Evolutionary conservation across 192 early-diverging fungal species (phyloP).

Genomic region (Linnemannia hyalina): DNA sequence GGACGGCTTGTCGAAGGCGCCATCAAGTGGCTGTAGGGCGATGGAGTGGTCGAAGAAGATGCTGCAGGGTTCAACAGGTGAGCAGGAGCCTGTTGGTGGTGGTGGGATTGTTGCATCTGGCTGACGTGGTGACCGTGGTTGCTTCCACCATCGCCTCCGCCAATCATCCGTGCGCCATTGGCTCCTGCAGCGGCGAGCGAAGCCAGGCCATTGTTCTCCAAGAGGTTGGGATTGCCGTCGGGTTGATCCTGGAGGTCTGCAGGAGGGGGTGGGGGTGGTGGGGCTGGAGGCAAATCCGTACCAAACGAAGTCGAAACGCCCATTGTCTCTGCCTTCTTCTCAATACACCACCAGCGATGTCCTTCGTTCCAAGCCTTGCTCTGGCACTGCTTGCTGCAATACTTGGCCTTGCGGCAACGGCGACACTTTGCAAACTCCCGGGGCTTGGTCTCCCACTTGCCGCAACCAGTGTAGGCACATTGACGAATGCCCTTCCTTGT

Average conservation of each 20-base stretch:
- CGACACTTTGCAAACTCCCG: slow-evolving; percentile 91
- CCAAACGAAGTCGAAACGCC: slow-evolving; percentile 44
- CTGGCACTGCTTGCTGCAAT: slow-evolving; percentile 86
- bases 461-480: slow-evolving; percentile 85
- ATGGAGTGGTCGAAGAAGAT: slow-evolving; percentile 8
- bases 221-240: slow-evolving; percentile 19
- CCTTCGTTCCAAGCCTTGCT: slow-evolving; percentile 84
- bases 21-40: neutral
- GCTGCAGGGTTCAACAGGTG: neutral
- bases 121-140: slow-evolving; percentile 17
- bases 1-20: neutral
- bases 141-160: slow-evolving; percentile 28
- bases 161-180: slow-evolving; percentile 44
- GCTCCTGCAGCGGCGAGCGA: slow-evolving; percentile 32
- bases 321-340: slow-evolving; percentile 59
- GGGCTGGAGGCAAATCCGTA: slow-evolving; percentile 41
- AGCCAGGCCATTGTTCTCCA: slow-evolving; percentile 40
- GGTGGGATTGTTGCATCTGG: slow-evolving; percentile 4
- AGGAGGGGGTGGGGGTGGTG: slow-evolving; percentile 44
- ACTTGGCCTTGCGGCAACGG: slow-evolving; percentile 88
- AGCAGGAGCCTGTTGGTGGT: slow-evolving; percentile 3
- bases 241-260: slow-evolving; percentile 52
- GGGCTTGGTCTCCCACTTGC: slow-evolving; percentile 79
- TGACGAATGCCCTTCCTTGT: slow-evolving; percentile 76
- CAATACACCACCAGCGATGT: slow-evolving; percentile 86